Percentiles rank a stretch among this genome's conserved stretches.
Evolutionary conservation across 2,329 filamentous ascomycete species (phyloP).

Genomic region (Pestalotiopsis sp.): DNA sequence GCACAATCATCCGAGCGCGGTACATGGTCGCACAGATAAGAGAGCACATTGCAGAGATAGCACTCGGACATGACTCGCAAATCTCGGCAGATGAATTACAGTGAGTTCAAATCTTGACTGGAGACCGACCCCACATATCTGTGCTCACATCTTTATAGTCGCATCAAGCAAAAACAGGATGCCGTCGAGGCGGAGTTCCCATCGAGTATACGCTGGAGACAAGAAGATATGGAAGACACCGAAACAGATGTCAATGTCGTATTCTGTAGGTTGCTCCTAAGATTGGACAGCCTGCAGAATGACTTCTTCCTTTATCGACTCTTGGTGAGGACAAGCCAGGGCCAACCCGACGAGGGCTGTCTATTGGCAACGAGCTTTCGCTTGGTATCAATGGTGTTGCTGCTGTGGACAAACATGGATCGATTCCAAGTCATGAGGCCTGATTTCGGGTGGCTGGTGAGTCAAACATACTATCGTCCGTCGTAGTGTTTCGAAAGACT

Average conservation of each 20-base stretch:
- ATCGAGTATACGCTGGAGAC: conserved; percentile 36
- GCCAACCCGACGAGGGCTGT: conserved; percentile 36
- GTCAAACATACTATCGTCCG: conserved; percentile 11
- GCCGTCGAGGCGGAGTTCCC: conserved; percentile 33
- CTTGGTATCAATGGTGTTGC: conserved; percentile 45
- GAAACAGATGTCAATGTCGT: conserved; percentile 30
- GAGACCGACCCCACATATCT: background rate
- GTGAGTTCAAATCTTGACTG: background rate
- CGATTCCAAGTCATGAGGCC: conserved; percentile 39
- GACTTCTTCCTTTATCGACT: conserved; percentile 60
- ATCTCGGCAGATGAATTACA: conserved; percentile 3
- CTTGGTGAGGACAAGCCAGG: conserved; percentile 44
- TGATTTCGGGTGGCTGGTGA: conserved; percentile 51
- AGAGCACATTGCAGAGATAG: conserved; percentile 61
- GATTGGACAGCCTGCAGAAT: conserved; percentile 54
- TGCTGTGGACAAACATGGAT: conserved; percentile 51
- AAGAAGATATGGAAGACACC: conserved; percentile 36
- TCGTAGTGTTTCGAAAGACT: background rate
- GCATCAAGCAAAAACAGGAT: conserved; percentile 4
- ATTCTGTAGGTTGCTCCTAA: conserved; percentile 46
- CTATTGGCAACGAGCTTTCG: conserved; percentile 46
- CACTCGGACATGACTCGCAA: conserved; percentile 37
- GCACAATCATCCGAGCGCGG: conserved; percentile 31
- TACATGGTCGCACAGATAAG: conserved; percentile 46
- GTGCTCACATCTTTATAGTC: background rate